Conservation (phyloP, 768 basidiomycete genomes). For the Punctularia strigosozonata region DNA sequence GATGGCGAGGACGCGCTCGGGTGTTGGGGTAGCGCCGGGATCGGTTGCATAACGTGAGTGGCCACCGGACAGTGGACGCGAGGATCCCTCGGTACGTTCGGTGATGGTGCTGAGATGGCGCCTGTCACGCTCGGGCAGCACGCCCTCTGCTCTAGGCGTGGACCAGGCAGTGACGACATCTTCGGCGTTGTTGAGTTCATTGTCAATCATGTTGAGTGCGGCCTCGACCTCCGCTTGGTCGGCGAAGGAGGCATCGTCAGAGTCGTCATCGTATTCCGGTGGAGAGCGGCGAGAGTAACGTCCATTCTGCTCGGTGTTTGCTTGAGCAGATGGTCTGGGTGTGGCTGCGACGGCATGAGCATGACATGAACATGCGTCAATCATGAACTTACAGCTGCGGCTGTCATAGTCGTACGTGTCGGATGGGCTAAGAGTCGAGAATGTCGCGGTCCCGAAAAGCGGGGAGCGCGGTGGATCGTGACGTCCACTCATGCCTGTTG, state of each 20-base stretch:
- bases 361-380: too few relatives aligned
- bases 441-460: slow-evolving; percentile 47
- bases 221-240: slow-evolving; percentile 53
- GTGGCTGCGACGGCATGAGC: neutral
- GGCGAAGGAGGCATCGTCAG: slow-evolving; percentile 38
- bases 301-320: slow-evolving; percentile 1
- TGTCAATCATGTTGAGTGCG: slow-evolving; percentile 51
- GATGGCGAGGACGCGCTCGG: slow-evolving; percentile 28
- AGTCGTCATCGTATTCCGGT: slow-evolving; percentile 13
- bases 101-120: slow-evolving; percentile 61
- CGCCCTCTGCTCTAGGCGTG: slow-evolving; percentile 24
- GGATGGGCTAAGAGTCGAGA: slow-evolving; percentile 37
- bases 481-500: too few relatives aligned
- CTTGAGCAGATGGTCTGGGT: slow-evolving; percentile 1
- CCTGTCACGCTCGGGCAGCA: slow-evolving; percentile 29
- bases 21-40: slow-evolving; percentile 24
- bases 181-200: slow-evolving; percentile 56
- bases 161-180: slow-evolving; percentile 59
- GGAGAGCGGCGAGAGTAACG: slow-evolving; percentile 6
- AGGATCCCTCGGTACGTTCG: slow-evolving; percentile 61
- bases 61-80: slow-evolving; percentile 49
- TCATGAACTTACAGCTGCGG: too few relatives aligned
- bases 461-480: slow-evolving; percentile 61
- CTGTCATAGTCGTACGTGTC: too few relatives aligned
- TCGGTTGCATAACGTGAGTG: too few relatives aligned